Evolutionary conservation across 768 basidiomycete species (phyloP), one percentile per base, ranked within the genome.

Genomic region (Agrocybe pediades): DNA sequence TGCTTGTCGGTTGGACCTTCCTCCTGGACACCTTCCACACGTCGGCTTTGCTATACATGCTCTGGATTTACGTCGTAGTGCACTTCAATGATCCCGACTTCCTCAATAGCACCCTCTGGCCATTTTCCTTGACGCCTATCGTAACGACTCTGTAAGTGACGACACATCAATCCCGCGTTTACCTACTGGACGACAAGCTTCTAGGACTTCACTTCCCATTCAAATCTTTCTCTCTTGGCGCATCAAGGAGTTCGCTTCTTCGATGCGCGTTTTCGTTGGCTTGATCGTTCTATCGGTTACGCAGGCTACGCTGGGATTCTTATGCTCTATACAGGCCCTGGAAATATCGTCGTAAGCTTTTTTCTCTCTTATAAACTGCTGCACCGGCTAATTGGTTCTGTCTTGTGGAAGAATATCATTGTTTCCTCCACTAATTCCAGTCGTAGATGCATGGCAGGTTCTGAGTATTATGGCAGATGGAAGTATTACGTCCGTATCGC

Each of bases 211-310:
- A 2, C 63, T 67, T 30, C 69, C 69, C 8, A 68, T 69, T 30
- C 68, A 71, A 56, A 49, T 67, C 16, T 71, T 65, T 48, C 62
- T 70, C 17, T 62, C 68, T 3, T 69, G 66, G 66, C 62, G 69
- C 16, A 69, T 71, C 33, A 57, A 53, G 29, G 51, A 58, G 17
- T 62, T 69, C 36, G 61, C 68, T 2, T 49, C 54, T 3, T 68
- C 65, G 3, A 56, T 27, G 41, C 47, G 54, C 30, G 56, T 66
- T 2, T 71, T 21, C 47, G 36, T 41, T 16, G 6, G 20, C 25
- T 16, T 27, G 24, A 8, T 20, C 9, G 11, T 27, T 27, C 25
- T 21, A 36, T n/a, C 42, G 23, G n/a, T 23, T 27, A 40, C 15
- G 11, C 33, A 36, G 11, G 33, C 33, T 36, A 36, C 33, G 3